Percentiles rank a stretch among this genome's conserved stretches.
These are phyloP conservation scores for Penicillium sp. DNA, from an alignment of 2,329 filamentous ascomycete genomes.

Conservation along the genomic window DNA sequence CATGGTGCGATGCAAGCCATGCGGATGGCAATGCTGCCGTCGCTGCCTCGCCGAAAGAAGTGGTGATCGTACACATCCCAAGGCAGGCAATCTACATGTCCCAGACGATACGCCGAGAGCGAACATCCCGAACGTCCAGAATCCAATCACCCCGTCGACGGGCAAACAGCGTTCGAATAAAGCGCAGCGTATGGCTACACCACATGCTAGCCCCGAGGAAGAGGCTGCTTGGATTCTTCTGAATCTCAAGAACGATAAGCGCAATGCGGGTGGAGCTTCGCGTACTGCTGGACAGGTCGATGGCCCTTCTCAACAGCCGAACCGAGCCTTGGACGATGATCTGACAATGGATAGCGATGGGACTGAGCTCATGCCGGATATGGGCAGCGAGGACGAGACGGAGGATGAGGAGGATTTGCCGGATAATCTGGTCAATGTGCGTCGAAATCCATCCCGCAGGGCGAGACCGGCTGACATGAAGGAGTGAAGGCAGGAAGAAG, in stretches of 20 bases:
- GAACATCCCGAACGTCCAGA: not conserved
- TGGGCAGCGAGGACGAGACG: not conserved
- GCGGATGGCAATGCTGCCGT: constrained; percentile 26
- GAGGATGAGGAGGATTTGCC: constrained; percentile 3
- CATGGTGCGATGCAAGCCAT: constrained; percentile 22
- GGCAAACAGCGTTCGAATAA: not conserved
- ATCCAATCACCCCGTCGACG: not conserved
- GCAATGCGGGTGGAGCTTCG: not conserved
- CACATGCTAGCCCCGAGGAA: not conserved
- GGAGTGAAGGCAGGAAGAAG: constrained; percentile 4
- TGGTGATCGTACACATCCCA: constrained; percentile 20
- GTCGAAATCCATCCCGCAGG: constrained; percentile 21
- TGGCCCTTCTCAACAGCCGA: not conserved
- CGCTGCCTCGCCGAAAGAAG: constrained; percentile 14
- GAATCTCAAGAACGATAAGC: not conserved
- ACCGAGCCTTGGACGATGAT: not conserved
- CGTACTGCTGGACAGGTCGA: not conserved
- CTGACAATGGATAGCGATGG: not conserved
- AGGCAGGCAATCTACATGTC: constrained; percentile 15
- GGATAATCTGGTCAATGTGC: constrained; percentile 13
- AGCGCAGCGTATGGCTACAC: not conserved
- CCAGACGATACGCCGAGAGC: not conserved
- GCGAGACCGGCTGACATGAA: constrained; percentile 21
- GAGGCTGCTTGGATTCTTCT: not conserved
- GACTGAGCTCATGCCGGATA: not conserved